Conservation (phyloP, 305 asterid genomes). For the Solanum hybrid region DNA sequence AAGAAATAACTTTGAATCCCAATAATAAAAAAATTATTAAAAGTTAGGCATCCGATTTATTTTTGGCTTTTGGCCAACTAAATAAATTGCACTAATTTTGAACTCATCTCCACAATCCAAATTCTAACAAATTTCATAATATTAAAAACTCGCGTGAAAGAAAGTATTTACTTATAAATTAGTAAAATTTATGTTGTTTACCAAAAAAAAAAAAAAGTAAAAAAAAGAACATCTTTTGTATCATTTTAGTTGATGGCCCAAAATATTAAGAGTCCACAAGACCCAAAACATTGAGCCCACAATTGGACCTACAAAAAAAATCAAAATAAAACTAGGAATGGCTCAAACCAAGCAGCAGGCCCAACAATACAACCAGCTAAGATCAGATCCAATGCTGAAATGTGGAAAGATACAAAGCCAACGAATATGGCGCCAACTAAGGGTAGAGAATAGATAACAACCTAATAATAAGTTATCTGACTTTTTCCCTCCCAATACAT, state of each 20-base stretch:
- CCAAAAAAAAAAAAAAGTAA: not conserved
- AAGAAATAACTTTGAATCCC: not conserved
- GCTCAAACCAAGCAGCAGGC: not conserved
- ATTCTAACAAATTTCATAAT: not conserved
- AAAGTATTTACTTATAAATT: too few relatives aligned
- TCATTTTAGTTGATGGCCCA: not conserved
- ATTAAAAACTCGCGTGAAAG: too few relatives aligned
- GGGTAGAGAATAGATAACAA: not conserved
- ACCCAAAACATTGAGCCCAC: not conserved
- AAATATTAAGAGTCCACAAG: not conserved
- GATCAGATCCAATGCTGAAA: not conserved
- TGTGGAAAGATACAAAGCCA: slow-evolving; percentile 12
- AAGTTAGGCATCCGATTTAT: not conserved
- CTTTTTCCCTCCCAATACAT: not conserved
- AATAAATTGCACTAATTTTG: not conserved
- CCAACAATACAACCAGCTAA: not conserved
- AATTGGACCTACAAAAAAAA: not conserved
- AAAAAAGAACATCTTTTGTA: too few relatives aligned
- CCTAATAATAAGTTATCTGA: not conserved
- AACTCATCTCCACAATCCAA: not conserved
- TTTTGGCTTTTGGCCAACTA: not conserved
- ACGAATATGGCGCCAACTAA: slow-evolving; percentile 26
- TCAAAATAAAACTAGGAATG: not conserved
- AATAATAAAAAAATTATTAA: too few relatives aligned
- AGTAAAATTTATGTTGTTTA: too few relatives aligned